These are phyloP conservation scores for Saccharomycopsis hybrid DNA, from an alignment of 1,139 yeast genomes.

Conservation along the genomic window DNA sequence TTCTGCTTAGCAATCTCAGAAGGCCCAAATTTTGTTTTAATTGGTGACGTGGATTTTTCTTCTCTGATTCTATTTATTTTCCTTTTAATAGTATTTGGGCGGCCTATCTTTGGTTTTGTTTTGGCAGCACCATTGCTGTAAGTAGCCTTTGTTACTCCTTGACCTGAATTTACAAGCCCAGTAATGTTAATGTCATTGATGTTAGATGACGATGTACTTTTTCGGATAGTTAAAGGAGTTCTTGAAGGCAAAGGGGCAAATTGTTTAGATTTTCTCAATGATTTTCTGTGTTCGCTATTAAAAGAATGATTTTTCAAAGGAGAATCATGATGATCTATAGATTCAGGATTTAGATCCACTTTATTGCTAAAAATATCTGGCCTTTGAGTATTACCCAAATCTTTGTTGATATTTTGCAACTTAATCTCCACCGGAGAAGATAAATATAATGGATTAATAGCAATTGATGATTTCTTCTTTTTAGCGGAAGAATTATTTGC, in stretches of 20 bases:
- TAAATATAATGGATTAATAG: constrained; percentile 18
- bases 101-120: neutral
- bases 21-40: neutral
- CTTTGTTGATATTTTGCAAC: neutral
- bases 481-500: too few species aligned
- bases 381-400: neutral
- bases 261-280: constrained; percentile 2
- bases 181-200: too few species aligned
- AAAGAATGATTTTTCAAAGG: neutral
- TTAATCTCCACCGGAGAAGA: constrained; percentile 5
- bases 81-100: constrained; percentile 1
- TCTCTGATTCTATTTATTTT: constrained; percentile 4
- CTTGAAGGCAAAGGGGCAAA: constrained; percentile 12
- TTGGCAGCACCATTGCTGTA: too few species aligned
- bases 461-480: constrained; percentile 17
- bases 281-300: too few species aligned
- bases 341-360: too few species aligned
- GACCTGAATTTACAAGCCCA: too few species aligned
- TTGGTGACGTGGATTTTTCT: neutral
- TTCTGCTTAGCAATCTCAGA: neutral
- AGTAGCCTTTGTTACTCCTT: too few species aligned
- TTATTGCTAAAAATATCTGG: too few species aligned
- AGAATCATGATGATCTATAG: too few species aligned
- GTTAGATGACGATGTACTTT: too few species aligned
- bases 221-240: constrained; percentile 4